Conservation (phyloP, 106 monocot species). For the Iris macrosiphon region DNA sequence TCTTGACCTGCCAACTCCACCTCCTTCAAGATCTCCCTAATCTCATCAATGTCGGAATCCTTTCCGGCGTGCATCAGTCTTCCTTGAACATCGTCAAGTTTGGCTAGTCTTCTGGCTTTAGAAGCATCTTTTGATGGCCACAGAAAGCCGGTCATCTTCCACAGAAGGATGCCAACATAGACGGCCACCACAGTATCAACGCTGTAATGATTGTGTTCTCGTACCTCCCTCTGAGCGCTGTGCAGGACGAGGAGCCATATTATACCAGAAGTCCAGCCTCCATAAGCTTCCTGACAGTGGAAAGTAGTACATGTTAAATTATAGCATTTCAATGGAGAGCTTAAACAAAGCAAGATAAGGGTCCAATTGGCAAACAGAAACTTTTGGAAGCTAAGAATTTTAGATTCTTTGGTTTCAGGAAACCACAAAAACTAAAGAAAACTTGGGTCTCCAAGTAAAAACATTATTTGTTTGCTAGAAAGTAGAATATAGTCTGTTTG, state of each 20-base stretch:
- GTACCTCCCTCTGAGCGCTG: conserved; percentile 88
- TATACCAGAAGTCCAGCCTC: conserved; percentile 78
- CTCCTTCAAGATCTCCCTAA: conserved; percentile 56
- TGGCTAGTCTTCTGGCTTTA: conserved; percentile 42
- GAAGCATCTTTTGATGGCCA: conserved; percentile 60
- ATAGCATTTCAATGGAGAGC: too few species aligned
- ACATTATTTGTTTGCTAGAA: too few species aligned
- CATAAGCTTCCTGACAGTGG: conserved; percentile 95
- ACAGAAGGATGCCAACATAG: conserved; percentile 86
- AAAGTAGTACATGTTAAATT: neutral
- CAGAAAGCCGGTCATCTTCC: conserved; percentile 79
- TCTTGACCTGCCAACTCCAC: conserved; percentile 73
- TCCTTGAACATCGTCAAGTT: conserved; percentile 58
- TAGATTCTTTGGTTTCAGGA: too few species aligned
- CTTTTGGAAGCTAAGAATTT: too few species aligned
- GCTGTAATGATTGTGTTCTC: conserved; percentile 86
- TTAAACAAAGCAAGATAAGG: too few species aligned
- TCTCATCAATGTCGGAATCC: conserved; percentile 74
- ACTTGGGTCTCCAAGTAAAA: too few species aligned
- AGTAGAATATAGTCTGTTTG: too few species aligned
- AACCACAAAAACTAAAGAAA: too few species aligned
- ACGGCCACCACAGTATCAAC: conserved; percentile 84
- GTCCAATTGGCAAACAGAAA: too few species aligned
- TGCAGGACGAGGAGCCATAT: conserved; percentile 93
- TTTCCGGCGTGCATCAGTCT: conserved; percentile 62